Evolutionary conservation across 108 stramenopile genomes (phyloP).

Genomic region (Conticribra guillardii): DNA sequence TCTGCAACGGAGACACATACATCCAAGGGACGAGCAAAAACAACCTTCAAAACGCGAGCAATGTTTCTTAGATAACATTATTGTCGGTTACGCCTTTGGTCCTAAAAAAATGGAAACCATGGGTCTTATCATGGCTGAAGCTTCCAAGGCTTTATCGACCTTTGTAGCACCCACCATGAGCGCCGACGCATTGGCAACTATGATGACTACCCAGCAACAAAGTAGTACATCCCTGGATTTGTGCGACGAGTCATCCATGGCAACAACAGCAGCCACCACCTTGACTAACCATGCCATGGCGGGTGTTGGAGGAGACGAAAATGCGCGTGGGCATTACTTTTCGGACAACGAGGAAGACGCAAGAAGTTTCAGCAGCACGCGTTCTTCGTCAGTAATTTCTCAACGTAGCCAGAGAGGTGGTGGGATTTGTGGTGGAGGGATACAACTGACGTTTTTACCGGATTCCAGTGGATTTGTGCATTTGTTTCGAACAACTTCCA

Average conservation of each 20-base stretch:
- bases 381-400: conserved; percentile 17
- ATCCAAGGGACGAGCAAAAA: not conserved
- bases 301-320: not conserved
- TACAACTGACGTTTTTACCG: conserved; percentile 46
- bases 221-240: not conserved
- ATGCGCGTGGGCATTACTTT: conserved; percentile 13
- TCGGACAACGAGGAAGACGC: conserved; percentile 42
- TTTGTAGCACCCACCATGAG: conserved; percentile 25
- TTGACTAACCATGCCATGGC: not conserved
- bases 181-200: not conserved
- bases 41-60: conserved; percentile 16
- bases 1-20: not conserved
- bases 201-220: not conserved
- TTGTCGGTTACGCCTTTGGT: conserved; percentile 88
- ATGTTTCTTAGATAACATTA: conserved; percentile 51
- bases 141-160: conserved; percentile 57
- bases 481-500: conserved; percentile 15
- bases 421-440: conserved; percentile 5
- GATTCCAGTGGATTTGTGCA: conserved; percentile 36
- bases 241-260: conserved; percentile 37
- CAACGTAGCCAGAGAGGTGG: conserved; percentile 29
- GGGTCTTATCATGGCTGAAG: conserved; percentile 86
- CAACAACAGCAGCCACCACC: conserved; percentile 16
- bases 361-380: conserved; percentile 41
- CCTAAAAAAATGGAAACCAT: conserved; percentile 92